Base-by-base conservation (phyloP, 176 grass and related monocot species). In the Eragrostis curvula region DNA sequence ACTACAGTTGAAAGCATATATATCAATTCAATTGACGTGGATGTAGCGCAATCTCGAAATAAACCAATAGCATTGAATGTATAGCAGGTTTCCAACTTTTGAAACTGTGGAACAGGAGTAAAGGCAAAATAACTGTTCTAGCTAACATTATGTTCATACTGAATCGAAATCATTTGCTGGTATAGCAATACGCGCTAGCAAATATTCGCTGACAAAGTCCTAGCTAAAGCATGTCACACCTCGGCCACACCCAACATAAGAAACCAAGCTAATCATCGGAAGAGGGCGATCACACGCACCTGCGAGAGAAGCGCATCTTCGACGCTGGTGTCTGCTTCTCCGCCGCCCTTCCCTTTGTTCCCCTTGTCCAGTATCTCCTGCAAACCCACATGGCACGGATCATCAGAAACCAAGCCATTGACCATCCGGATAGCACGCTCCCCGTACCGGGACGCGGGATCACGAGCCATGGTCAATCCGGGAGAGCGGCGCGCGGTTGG, bases 361-460 rank as follows among this genome's bases (percentile, higher is more conserved):
- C 71, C 71, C 73, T 85, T 91, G 55, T 89, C 83, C 3, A 94
- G 82, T 44, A 85, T 76, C 66, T 72, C 87, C 86, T 89, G 89
- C 83, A 56, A 69, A 16, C 63, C 71, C 74, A 44, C 70, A 81
- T 64, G 61, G 3, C 39, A 77, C 62, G 57, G 39, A 84, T 25
- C 41, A 70, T 50, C 71, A 85, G 40, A 69, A 69, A 79, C 71
- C 62, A 36, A 36, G 32, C 32, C 32, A 36, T 36, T 61, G 71
- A 72, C 6, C 23, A 86, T 53, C 68, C 46, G 17, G 50, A 73
- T 55, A 20, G 14, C 45, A 17, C 29, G 15, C 27, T 25, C 47
- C 40, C 47, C 12, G 23, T 16, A 79, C 23, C 29, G 18, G 60
- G 47, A 51, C 24, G 57, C 13, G 25, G 40, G 68, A 83, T 60